Evolutionary conservation across 345 rosid genomes (phyloP).

Genomic region (Crucihimalaya himalaica): DNA sequence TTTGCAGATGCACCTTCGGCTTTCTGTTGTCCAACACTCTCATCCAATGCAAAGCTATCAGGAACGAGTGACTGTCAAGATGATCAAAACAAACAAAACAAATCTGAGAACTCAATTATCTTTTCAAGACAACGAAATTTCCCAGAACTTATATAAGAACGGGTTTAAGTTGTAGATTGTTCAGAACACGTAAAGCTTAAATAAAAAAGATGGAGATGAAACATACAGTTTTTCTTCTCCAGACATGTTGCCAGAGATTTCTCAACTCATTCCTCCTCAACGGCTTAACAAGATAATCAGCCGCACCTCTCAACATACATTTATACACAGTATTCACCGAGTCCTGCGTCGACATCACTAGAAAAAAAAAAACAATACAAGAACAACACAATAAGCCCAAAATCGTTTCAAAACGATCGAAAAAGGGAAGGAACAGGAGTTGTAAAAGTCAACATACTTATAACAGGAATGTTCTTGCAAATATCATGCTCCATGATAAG

Average conservation of each 20-base stretch:
- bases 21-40: constrained; percentile 71
- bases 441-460: constrained; percentile 61
- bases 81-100: constrained; percentile 8
- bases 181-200: not conserved
- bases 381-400: not conserved
- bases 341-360: constrained; percentile 97
- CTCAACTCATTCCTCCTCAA: constrained; percentile 88
- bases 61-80: constrained; percentile 49
- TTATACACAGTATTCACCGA: constrained; percentile 82
- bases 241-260: constrained; percentile 96
- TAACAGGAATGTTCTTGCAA: constrained; percentile 92
- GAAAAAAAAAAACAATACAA: constrained; percentile 13
- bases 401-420: not conserved
- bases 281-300: constrained; percentile 95
- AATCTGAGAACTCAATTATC: constrained; percentile 38
- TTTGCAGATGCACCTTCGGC: constrained; percentile 75
- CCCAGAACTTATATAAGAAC: constrained; percentile 33
- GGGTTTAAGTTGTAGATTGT: not conserved
- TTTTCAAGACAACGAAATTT: constrained; percentile 35
- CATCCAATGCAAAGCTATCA: constrained; percentile 56
- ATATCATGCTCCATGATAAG: constrained; percentile 86
- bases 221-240: constrained; percentile 94
- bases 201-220: not conserved
- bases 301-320: constrained; percentile 94
- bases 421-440: not conserved